These are phyloP conservation scores for Alternaria infectoria DNA, from an alignment of 2,329 filamentous ascomycete species.

Conservation along the genomic window DNA sequence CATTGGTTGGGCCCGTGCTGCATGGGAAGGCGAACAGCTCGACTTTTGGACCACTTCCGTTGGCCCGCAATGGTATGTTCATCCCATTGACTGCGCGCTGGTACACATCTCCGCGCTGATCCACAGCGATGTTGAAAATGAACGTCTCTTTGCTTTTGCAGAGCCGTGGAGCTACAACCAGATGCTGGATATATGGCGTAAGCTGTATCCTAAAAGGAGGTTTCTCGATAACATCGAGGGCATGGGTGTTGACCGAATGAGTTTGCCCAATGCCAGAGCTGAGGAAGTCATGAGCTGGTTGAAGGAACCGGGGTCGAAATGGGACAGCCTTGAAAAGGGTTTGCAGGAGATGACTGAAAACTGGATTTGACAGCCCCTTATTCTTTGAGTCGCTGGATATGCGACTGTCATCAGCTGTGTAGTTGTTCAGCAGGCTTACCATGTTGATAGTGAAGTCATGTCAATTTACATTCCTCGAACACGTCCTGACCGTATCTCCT, in stretches of 20 bases:
- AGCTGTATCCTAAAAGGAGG: conserved; percentile 48
- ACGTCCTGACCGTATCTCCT: fast-evolving
- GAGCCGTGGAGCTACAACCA: conserved; percentile 56
- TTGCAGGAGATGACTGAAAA: conserved; percentile 22
- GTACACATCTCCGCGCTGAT: conserved; percentile 62
- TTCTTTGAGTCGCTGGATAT: not conserved
- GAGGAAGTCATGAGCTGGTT: conserved; percentile 37
- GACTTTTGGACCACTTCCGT: conserved; percentile 21
- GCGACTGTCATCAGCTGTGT: not conserved
- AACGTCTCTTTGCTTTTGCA: conserved; percentile 63
- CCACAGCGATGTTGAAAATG: conserved; percentile 52
- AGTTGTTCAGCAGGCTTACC: no score
- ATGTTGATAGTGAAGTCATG: not conserved
- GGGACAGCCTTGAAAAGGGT: conserved; percentile 33
- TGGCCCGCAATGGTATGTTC: conserved; percentile 29
- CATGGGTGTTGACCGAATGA: conserved; percentile 22
- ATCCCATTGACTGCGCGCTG: conserved; percentile 46
- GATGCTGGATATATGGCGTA: conserved; percentile 49
- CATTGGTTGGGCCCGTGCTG: conserved; percentile 30
- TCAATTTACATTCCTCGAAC: not conserved
- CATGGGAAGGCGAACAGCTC: conserved; percentile 43
- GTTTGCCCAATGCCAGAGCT: conserved; percentile 28
- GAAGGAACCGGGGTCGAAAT: conserved; percentile 36
- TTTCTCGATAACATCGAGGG: conserved; percentile 37
- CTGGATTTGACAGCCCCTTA: not conserved